Evolutionary conservation across 2,329 filamentous ascomycete genomes (phyloP).

Genomic region (Stagonosporopsis tanaceti): DNA sequence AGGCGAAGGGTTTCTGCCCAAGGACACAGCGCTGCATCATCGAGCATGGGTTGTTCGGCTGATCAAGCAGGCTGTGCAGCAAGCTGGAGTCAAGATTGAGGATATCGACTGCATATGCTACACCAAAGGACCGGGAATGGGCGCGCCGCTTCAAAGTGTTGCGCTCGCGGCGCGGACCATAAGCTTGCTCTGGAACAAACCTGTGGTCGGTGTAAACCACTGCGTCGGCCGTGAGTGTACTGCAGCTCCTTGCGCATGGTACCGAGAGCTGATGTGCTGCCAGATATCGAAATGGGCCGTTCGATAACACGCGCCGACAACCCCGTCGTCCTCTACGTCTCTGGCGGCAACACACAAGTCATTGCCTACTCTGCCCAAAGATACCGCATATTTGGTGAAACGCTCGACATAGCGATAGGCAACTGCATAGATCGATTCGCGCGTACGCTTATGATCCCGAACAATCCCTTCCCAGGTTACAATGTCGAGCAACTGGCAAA

Average conservation of each 20-base stretch:
- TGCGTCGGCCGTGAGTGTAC: conserved; percentile 78
- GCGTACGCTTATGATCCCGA: conserved; percentile 86
- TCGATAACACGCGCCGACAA: conserved; percentile 89
- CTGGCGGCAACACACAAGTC: conserved; percentile 95
- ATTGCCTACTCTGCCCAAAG: conserved; percentile 94
- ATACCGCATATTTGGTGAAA: conserved; percentile 98
- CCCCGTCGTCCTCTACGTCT: conserved; percentile 95
- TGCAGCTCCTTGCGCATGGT: too few relatives aligned
- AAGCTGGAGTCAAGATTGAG: conserved; percentile 61
- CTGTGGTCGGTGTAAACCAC: conserved; percentile 95
- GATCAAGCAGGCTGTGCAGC: conserved; percentile 78
- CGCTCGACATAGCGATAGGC: conserved; percentile 94
- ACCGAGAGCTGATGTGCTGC: background rate
- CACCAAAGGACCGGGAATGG: conserved; percentile 96
- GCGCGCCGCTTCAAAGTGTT: conserved; percentile 85
- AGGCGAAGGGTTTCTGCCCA: conserved; percentile 92
- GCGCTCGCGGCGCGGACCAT: conserved; percentile 86
- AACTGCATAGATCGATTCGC: conserved; percentile 98
- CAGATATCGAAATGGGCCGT: conserved; percentile 95
- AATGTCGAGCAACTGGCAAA: conserved; percentile 96
- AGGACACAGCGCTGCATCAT: conserved; percentile 95
- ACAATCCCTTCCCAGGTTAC: conserved; percentile 95
- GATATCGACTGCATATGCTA: conserved; percentile 95
- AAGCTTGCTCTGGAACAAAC: conserved; percentile 82
- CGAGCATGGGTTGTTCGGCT: conserved; percentile 82